Percentiles rank a stretch among this genome's conserved stretches.
Conservation (phyloP, 1,139 yeast genomes). For the Pichia inconspicua region DNA sequence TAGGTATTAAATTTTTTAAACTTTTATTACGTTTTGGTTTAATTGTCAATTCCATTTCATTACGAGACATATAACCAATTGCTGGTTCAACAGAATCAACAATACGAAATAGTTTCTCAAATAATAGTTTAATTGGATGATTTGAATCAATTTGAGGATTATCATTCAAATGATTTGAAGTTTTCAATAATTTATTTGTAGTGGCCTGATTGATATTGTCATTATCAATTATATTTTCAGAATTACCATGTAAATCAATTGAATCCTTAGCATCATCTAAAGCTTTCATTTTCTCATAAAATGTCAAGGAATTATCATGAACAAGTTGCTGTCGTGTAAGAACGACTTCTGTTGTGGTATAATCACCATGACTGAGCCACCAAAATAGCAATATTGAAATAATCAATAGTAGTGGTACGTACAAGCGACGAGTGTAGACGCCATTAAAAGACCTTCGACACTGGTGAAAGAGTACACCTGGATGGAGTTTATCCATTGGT, state of each 20-base stretch:
- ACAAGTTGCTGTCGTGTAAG: not conserved
- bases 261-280: slow-evolving; percentile 1
- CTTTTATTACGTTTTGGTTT: not conserved
- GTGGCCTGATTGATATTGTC: not conserved
- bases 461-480: not conserved
- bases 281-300: slow-evolving; percentile 5
- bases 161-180: no score
- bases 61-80: not conserved
- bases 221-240: not conserved
- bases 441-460: not conserved
- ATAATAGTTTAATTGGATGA: not conserved
- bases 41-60: slow-evolving; percentile 1
- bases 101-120: slow-evolving; percentile 6
- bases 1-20: slow-evolving; percentile 3
- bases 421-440: not conserved
- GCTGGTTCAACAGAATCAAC: slow-evolving; percentile 5
- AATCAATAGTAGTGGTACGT: not conserved
- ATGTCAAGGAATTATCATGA: not conserved
- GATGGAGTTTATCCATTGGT: not conserved
- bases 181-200: not conserved
- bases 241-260: not conserved
- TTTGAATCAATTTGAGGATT: not conserved
- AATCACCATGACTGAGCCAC: not conserved
- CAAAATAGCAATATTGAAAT: not conserved
- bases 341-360: not conserved